A percentile compares a stretch with the other conserved stretches of the same genome.
Evolutionary conservation across 768 basidiomycete species (phyloP).

Genomic region (button mushroom (Agaricus bisporus)): DNA sequence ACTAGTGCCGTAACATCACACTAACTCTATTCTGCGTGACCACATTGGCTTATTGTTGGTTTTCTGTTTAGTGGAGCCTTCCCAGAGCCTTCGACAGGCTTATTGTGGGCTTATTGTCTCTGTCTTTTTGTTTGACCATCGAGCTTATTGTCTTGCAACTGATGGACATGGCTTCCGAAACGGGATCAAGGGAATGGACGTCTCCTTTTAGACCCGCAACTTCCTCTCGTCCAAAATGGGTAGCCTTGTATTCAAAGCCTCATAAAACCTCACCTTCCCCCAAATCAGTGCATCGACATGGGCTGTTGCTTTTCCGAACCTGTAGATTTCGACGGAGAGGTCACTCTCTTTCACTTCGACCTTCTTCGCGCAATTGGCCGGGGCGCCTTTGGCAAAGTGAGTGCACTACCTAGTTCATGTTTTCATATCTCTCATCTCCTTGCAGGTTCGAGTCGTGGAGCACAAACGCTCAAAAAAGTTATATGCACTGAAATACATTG

Average conservation of each 20-base stretch:
- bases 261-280: slow-evolving; percentile 25
- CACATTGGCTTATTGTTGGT: not conserved
- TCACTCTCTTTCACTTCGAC: slow-evolving; percentile 94
- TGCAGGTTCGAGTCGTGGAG: slow-evolving; percentile 91
- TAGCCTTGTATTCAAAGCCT: slow-evolving; percentile 31
- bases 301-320: slow-evolving; percentile 68
- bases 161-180: slow-evolving; percentile 16
- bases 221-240: slow-evolving; percentile 22
- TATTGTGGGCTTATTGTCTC: slow-evolving; percentile 10
- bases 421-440: slow-evolving; percentile 5
- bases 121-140: slow-evolving; percentile 16
- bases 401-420: slow-evolving; percentile 15
- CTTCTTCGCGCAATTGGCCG: slow-evolving; percentile 93
- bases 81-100: not conserved
- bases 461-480: slow-evolving; percentile 90
- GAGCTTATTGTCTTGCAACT: slow-evolving; percentile 15
- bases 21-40: too few relatives aligned
- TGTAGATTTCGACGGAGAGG: slow-evolving; percentile 79
- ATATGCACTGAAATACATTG: slow-evolving; percentile 97
- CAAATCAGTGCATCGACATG: slow-evolving; percentile 39
- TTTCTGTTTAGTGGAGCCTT: slow-evolving; percentile 6
- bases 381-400: slow-evolving; percentile 96
- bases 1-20: not conserved
- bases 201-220: slow-evolving; percentile 17
- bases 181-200: slow-evolving; percentile 18